Base-by-base conservation (phyloP, 345 rosid species). In the Rhodamnia rubescens region DNA sequence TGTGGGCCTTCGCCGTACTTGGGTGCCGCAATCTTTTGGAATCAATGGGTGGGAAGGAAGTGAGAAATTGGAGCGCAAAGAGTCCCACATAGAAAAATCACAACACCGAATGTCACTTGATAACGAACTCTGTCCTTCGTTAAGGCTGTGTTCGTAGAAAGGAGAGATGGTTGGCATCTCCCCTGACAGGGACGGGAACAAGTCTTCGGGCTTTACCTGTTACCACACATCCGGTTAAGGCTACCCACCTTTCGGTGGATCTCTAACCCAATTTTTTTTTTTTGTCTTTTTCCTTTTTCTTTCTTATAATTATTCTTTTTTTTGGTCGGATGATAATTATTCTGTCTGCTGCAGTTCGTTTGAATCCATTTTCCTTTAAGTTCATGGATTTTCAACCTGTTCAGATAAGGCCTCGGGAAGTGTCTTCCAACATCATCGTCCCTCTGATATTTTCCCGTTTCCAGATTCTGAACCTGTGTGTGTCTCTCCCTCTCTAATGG, bases 151-250 rank as follows among this genome's bases (percentile, higher is more conserved):
- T 85, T 87, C 86, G 83, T 82, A 64, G 64, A 75, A 89, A 89
- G 88, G 92, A 92, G 91, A 89, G 92, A 90, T 87, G 93, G 90
- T 89, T 90, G 90, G 91, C 90, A 90, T 90, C 88, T 90, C 93
- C 90, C 91, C 90, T 91, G 89, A 88, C 90, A 90, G 88, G 92
- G 90, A 87, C 81, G 93, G 89, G 91, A 88, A 51, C 74, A 6
- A 82, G 92, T 81, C 36, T 74, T 82, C 84, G 89, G 86, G 88
- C 92, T 88, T 81, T 29, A 4, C 53, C 90, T 85, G 84, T 82
- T 86, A 18, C 54, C 18, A 53, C 88, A 87, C 88, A 84, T 87
- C 56, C 83, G 88, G 86, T 82, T 87, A 84, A 87, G 88, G 86
- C 85, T 81, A 47, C 61, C 74, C 84, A 82, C 69, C 82, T 50